These are phyloP conservation scores for Podospora tetraspora DNA, from an alignment of 495 filamentous ascomycete genomes.

Conservation along the genomic window DNA sequence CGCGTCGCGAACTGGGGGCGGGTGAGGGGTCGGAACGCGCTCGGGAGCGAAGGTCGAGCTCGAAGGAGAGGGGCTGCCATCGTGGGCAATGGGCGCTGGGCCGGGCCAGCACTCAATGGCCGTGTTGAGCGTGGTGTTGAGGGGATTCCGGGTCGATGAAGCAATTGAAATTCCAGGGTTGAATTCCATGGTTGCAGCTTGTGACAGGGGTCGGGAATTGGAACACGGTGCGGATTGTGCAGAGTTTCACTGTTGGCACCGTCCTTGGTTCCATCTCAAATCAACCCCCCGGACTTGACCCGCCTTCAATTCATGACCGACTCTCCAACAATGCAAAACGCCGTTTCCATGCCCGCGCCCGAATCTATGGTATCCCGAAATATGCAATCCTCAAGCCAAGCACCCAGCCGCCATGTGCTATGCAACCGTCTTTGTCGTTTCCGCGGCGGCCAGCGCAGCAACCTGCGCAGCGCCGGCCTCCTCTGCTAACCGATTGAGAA, in stretches of 20 bases:
- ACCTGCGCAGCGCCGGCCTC: constrained; percentile 6
- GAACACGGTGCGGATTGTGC: background rate
- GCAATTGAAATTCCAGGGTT: constrained; percentile 7
- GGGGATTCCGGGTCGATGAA: constrained; percentile 4
- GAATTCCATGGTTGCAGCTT: constrained; percentile 6
- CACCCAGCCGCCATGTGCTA: background rate
- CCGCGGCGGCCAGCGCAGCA: background rate
- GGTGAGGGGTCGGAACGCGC: constrained; percentile 27
- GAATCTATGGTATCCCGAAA: constrained; percentile 8
- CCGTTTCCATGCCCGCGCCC: background rate
- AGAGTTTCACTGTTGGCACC: background rate
- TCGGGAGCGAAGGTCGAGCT: constrained; percentile 27
- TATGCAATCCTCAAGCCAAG: background rate
- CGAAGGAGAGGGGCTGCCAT: constrained; percentile 38
- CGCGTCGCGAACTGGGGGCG: constrained; percentile 14
- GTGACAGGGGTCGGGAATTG: background rate
- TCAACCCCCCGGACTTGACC: background rate
- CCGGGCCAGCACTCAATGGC: constrained; percentile 40
- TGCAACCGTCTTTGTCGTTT: constrained; percentile 7
- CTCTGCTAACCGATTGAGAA: constrained; percentile 71
- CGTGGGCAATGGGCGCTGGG: constrained; percentile 22
- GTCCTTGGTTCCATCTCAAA: background rate
- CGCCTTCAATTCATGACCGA: background rate
- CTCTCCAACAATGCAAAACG: background rate
- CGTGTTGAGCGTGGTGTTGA: constrained; percentile 5